Evolutionary conservation across 179 eudicot genomes (phyloP).

Genomic region (Silene coronaria): DNA sequence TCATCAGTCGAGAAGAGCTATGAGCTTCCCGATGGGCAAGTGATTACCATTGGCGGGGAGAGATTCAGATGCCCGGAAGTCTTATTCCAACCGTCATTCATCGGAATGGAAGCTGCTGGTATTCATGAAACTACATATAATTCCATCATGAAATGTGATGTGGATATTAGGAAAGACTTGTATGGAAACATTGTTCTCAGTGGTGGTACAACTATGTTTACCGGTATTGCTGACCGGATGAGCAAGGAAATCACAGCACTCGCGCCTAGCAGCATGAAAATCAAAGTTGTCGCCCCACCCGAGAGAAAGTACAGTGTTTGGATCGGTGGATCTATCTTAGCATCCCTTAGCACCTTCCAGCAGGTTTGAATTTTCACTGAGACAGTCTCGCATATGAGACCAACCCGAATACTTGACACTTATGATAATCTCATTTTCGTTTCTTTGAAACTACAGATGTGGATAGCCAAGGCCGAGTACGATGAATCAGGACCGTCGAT

Average conservation of each 20-base stretch:
- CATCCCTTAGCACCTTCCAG: slow-evolving; percentile 33
- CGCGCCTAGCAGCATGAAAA: slow-evolving; percentile 38
- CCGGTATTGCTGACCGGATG: slow-evolving; percentile 39
- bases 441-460: slow-evolving; percentile 28
- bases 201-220: slow-evolving; percentile 40
- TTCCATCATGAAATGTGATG: slow-evolving; percentile 37
- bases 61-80: slow-evolving; percentile 36
- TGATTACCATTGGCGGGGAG: slow-evolving; percentile 35
- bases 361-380: slow-evolving; percentile 17
- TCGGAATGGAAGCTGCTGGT: slow-evolving; percentile 33
- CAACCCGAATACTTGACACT: no score
- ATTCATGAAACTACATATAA: slow-evolving; percentile 35
- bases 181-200: slow-evolving; percentile 34
- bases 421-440: neutral
- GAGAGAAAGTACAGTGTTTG: slow-evolving; percentile 43
- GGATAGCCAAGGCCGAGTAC: slow-evolving; percentile 43
- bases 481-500: slow-evolving; percentile 44
- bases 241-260: slow-evolving; percentile 38
- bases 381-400: no score
- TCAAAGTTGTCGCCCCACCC: slow-evolving; percentile 39
- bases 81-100: slow-evolving; percentile 30
- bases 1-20: slow-evolving; percentile 36
- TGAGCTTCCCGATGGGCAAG: slow-evolving; percentile 36
- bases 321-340: slow-evolving; percentile 36
- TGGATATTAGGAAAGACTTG: slow-evolving; percentile 36